Base-by-base conservation (phyloP, 371 early-diverging fungal genomes). In the Syncephalis fuscata region DNA sequence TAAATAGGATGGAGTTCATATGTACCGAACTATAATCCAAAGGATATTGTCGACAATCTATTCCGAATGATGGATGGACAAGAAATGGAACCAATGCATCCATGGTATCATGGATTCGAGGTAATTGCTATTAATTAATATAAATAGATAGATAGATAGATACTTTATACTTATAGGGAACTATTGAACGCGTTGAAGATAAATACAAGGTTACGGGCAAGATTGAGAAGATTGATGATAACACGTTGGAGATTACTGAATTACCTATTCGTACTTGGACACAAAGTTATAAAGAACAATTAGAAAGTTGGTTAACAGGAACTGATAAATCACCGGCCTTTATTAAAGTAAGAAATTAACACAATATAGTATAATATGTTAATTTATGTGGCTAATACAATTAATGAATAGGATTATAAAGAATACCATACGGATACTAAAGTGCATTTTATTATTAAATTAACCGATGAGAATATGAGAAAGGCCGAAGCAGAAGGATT, bases 231-330 rank as follows among this genome's bases (percentile, higher is more conserved):
- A 48, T 75, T 20, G 80, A 78, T 8, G 84, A 84, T n/a, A 78
- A 71, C 1, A 81, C 71, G 20, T 60, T 99, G 40, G 71, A 82
- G 44, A 88, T 99, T 36, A 79, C 87, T 0, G 99, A 99, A 65
- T 71, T 99, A 15, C 99, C 99, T 1, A 70, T 99, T 24, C 78
- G 88, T 32, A 58, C 68, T 2, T 99, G 99, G 99, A 99, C 98
- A 0, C 84, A 94, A 44, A 65, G 59, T 2, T 99, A 93, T 71
- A 98, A 96, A 63, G 84, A 92, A 45, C 68, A 74, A 54, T 63
- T 99, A 16, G 93, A 94, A 49, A 49, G 58, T 14, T 78, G 79
- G 72, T 56, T 80, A 50, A 38, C 64, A n/a, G 74, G 76, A 2
- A 63, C 57, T 1, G 79, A 73, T 37, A 82, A 84, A 60, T 32